Evolutionary conservation across 768 basidiomycete genomes (phyloP).

Genomic region (Calocybe gangraenosa): DNA sequence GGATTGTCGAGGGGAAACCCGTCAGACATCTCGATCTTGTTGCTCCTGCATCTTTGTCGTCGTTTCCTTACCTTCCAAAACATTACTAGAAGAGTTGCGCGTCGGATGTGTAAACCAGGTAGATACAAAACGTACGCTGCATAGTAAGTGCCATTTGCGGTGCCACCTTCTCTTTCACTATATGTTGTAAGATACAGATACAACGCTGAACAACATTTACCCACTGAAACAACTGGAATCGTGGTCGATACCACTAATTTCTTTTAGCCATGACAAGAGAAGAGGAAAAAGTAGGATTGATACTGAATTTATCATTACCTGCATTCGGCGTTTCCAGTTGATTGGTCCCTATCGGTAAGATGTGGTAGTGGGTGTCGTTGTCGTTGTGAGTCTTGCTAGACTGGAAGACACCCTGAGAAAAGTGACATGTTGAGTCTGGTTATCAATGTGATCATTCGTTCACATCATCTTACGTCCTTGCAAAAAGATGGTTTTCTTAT

Average conservation of each 20-base stretch:
- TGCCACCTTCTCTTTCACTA: slow-evolving; percentile 44
- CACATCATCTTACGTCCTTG: no score
- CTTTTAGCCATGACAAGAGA: slow-evolving; percentile 24
- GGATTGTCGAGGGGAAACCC: slow-evolving; percentile 27
- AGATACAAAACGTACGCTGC: slow-evolving; percentile 30
- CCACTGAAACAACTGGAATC: slow-evolving; percentile 44
- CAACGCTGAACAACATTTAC: slow-evolving; percentile 10
- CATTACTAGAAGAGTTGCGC: no score
- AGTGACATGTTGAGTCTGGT: background rate
- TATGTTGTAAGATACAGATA: background rate
- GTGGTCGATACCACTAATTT: slow-evolving; percentile 42
- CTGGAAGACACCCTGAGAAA: slow-evolving; percentile 19
- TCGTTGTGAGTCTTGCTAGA: slow-evolving; percentile 19
- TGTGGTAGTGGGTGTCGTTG: slow-evolving; percentile 34
- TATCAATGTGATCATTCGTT: background rate
- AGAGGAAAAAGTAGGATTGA: no score
- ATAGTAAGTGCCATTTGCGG: slow-evolving; percentile 40
- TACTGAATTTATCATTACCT: slow-evolving; percentile 28
- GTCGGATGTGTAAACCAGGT: background rate
- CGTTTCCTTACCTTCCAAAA: slow-evolving; percentile 46
- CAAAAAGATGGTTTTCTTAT: no score
- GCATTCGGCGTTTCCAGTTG: slow-evolving; percentile 35
- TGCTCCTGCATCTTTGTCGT: slow-evolving; percentile 31
- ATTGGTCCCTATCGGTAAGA: slow-evolving; percentile 8
- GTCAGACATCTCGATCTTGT: slow-evolving; percentile 24